Percentiles rank a stretch among this genome's conserved stretches.
phyloP scores from a whole-genome alignment of 2,329 filamentous ascomycete species.

The Penicillium digitatum region DNA sequence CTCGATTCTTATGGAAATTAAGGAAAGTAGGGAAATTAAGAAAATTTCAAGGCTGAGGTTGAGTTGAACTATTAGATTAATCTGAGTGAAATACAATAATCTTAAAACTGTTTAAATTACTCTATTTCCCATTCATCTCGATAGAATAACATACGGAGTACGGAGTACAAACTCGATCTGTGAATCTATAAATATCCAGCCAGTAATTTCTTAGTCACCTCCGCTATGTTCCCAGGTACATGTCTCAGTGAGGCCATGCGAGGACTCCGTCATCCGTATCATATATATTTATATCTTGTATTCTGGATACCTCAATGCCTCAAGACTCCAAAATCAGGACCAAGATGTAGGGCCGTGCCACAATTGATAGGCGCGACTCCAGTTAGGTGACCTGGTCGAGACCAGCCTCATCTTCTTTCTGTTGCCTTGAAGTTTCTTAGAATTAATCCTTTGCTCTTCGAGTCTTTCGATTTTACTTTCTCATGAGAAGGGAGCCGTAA shows the following conservation, averaged over 20 bases:
- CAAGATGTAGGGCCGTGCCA: too few relatives aligned
- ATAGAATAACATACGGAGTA: too few relatives aligned
- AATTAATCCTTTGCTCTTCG: too few relatives aligned
- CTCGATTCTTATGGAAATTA: conserved; percentile 1
- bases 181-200: conserved; percentile 2
- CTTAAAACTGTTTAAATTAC: neutral
- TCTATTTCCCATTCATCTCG: neutral
- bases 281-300: too few relatives aligned
- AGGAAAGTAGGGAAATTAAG: neutral
- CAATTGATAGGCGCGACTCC: too few relatives aligned
- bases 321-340: fast-evolving
- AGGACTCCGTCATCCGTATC: too few relatives aligned
- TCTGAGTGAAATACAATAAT: neutral
- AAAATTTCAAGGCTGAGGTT: neutral
- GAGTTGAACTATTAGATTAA: too few relatives aligned
- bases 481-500: neutral
- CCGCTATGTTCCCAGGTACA: neutral
- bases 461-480: too few relatives aligned
- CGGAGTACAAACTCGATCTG: neutral
- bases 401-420: neutral
- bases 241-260: neutral
- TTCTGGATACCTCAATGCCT: neutral
- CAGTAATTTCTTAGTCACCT: neutral
- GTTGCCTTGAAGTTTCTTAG: too few relatives aligned
- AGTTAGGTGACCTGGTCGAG: too few relatives aligned